These are phyloP conservation scores for Earliella scabrosa DNA, from an alignment of 1,284 basidiomycete genomes.

Conservation along the genomic window DNA sequence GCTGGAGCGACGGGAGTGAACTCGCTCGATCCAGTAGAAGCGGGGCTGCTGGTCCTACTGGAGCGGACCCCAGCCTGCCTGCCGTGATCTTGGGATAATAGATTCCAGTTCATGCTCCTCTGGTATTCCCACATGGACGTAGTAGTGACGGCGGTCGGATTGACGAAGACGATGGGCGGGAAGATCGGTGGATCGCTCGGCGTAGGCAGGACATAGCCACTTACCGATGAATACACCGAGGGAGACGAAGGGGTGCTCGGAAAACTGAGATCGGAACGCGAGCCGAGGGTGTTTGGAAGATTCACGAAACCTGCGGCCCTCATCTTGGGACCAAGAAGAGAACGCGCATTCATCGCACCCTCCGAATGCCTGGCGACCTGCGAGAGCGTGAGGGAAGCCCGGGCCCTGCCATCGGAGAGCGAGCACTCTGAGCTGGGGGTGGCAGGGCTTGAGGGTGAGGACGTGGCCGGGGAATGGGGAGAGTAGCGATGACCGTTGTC, in stretches of 20 bases:
- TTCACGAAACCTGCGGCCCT: constrained; percentile 37
- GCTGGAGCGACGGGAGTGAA: not conserved
- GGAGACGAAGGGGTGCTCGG: constrained; percentile 9
- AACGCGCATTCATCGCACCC: constrained; percentile 35
- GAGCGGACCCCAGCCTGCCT: not conserved
- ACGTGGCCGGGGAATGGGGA: constrained; percentile 9
- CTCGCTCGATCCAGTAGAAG: constrained; percentile 7
- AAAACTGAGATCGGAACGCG: constrained; percentile 6
- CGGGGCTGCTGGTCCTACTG: not conserved
- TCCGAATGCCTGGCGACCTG: constrained; percentile 34
- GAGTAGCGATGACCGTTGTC: not conserved
- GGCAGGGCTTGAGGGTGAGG: constrained; percentile 5
- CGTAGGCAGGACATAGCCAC: constrained; percentile 18
- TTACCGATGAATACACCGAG: constrained; percentile 4
- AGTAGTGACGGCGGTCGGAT: constrained; percentile 20
- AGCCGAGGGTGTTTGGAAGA: constrained; percentile 24
- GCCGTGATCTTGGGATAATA: not conserved
- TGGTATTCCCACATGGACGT: constrained; percentile 35
- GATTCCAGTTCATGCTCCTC: constrained; percentile 15
- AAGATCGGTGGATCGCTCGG: constrained; percentile 35
- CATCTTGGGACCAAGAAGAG: constrained; percentile 36
- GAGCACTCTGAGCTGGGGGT: not conserved
- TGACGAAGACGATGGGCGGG: constrained; percentile 35
- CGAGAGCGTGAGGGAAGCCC: constrained; percentile 24
- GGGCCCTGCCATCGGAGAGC: constrained; percentile 7